Evolutionary conservation across 2,329 filamentous ascomycete genomes (phyloP), one percentile per base, ranked within the genome.

Genomic region (Orbilia ellipsospora): DNA sequence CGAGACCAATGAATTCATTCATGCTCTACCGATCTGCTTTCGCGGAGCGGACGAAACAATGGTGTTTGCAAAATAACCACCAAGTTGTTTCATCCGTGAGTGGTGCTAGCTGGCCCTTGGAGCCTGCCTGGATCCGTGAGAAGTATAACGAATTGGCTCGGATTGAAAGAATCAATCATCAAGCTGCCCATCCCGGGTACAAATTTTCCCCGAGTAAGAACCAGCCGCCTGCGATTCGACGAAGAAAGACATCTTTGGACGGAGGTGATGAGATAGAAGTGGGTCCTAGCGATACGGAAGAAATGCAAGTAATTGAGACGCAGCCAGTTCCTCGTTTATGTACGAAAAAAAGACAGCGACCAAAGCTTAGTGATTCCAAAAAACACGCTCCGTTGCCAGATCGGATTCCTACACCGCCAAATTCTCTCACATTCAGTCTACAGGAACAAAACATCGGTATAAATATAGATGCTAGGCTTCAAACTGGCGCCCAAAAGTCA

Each of bases 11-110:
- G 90, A 99, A 99, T 82, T 94, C 92, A 0, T 99, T 98, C 84
- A 97, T 99, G 91, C 85, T 99, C 60, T 99, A 99, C 82, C 90
- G 95, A 50, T 97, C 95, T 78, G 92, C 93, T 5, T 97, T 92
- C 81, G 92, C 96, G 74, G 92, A 95, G 77, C 87, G 93, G 36
- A 92, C 92, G 73, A 97, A 97, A 82, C 86, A 88, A 61, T 92
- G 90, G 85, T 92, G 91, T 79, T 85, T 88, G 13, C 89, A 95
- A 80, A 94, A 95, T 82, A 97, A 98, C 83, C 94, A 99, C 82
- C 94, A 99, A 82, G 85, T 95, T 42, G 91, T 98, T 26, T 98
- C 94, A 1, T 89, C 90, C 54, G 88, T 95, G n/a, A 93, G 92
- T 69, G 95, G 94, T 28, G 85, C 88, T 66, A 94, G 92, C 80